A percentile compares a stretch with the other conserved stretches of the same genome.
phyloP scores from a whole-genome alignment of 176 grass and related monocot species.

The Metroxylon sagu region DNA sequence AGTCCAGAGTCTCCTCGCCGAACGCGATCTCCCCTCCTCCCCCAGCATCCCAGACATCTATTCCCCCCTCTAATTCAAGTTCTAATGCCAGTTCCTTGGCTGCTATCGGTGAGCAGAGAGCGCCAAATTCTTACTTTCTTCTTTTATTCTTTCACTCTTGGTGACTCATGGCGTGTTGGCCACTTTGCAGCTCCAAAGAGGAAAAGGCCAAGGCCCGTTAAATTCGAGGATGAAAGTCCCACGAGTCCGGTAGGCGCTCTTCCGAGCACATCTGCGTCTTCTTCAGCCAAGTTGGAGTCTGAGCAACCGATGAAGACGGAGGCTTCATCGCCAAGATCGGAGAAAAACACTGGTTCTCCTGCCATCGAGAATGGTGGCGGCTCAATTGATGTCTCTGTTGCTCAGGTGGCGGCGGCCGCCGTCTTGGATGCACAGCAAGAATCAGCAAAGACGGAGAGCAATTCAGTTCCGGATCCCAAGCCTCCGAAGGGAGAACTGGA shows the following conservation, averaged over 20 bases:
- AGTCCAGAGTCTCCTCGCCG: constrained; percentile 62
- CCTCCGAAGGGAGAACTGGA: constrained; percentile 22
- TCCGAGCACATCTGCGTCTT: constrained; percentile 8
- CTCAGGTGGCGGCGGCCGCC: background rate
- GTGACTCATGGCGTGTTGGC: too few species aligned
- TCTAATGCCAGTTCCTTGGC: constrained; percentile 30
- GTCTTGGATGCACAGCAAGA: constrained; percentile 16
- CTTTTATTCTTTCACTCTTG: background rate
- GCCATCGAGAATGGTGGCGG: constrained; percentile 31
- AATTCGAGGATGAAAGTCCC: constrained; percentile 49
- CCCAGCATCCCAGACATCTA: constrained; percentile 21
- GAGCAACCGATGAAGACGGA: constrained; percentile 26
- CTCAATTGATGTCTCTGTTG: constrained; percentile 2
- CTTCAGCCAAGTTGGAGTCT: constrained; percentile 11
- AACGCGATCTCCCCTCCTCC: constrained; percentile 18
- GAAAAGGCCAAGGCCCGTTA: constrained; percentile 71
- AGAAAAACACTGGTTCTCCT: constrained; percentile 32
- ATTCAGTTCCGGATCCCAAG: constrained; percentile 34
- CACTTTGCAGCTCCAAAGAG: constrained; percentile 60
- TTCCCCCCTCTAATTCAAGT: constrained; percentile 41
- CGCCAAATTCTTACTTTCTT: background rate
- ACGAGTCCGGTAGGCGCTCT: constrained; percentile 4
- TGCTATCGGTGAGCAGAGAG: constrained; percentile 34
- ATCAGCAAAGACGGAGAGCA: constrained; percentile 32
- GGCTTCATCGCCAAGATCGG: constrained; percentile 40